Evolutionary conservation across 495 filamentous ascomycete species (phyloP).

Genomic region (Astrocystis sublimbata): DNA sequence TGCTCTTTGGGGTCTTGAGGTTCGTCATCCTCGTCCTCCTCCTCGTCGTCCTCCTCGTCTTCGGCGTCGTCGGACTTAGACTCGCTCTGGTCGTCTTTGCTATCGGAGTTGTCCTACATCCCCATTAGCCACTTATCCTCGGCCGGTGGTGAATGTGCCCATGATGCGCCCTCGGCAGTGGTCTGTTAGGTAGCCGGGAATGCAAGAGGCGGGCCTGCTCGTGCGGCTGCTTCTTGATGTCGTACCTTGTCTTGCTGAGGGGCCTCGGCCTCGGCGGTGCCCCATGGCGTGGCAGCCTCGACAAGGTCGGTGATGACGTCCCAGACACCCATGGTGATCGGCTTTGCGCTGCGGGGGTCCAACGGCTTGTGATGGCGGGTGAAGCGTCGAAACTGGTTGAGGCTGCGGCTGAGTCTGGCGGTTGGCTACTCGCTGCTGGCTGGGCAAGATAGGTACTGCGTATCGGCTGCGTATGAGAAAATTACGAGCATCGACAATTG

Average conservation of each 20-base stretch:
- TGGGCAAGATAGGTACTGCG: too few relatives aligned
- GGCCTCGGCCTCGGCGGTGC: slow-evolving; percentile 57
- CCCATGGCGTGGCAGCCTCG: slow-evolving; percentile 58
- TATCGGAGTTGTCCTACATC: slow-evolving; percentile 19
- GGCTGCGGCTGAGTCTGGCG: too few relatives aligned
- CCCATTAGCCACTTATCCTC: slow-evolving; percentile 42
- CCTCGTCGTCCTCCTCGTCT: slow-evolving; percentile 55
- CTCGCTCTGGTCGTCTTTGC: slow-evolving; percentile 44
- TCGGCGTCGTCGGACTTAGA: slow-evolving; percentile 48
- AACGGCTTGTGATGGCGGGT: slow-evolving; percentile 42
- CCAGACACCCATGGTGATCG: slow-evolving; percentile 57
- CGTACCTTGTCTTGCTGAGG: slow-evolving; percentile 39
- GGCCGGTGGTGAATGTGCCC: slow-evolving; percentile 18
- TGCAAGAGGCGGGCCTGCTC: slow-evolving; percentile 13
- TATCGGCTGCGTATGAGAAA: slow-evolving; percentile 40
- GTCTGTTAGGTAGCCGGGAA: too few relatives aligned
- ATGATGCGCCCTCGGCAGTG: neutral
- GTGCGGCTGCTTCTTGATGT: slow-evolving; percentile 47
- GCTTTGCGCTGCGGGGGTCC: slow-evolving; percentile 36
- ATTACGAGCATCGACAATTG: slow-evolving; percentile 48
- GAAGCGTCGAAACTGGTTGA: slow-evolving; percentile 28
- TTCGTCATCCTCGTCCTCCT: slow-evolving; percentile 90
- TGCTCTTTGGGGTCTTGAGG: slow-evolving; percentile 82
- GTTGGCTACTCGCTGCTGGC: too few relatives aligned
- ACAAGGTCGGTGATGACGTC: slow-evolving; percentile 55